phyloP scores from a whole-genome alignment of 352 stramenopile species.

The Thalassiosira livingstoniorum region DNA sequence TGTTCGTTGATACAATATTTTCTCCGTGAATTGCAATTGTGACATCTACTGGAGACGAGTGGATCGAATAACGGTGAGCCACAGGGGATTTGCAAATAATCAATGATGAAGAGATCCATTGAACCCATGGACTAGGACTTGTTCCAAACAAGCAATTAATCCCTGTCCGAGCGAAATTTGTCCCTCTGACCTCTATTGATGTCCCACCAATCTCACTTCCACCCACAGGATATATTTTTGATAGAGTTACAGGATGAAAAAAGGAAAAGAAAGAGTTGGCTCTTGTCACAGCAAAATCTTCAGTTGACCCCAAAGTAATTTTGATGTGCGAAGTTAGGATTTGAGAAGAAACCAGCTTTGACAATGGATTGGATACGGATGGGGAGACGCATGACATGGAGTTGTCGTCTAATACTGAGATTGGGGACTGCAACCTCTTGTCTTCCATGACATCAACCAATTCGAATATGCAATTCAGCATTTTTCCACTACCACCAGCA shows the following conservation, averaged over 20 bases:
- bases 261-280: conserved; percentile 9
- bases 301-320: conserved; percentile 7
- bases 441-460: conserved; percentile 11
- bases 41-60: conserved; percentile 20
- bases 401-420: conserved; percentile 14
- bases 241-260: conserved; percentile 27
- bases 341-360: background rate
- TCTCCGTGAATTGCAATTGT: conserved; percentile 12
- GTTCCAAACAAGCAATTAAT: conserved; percentile 34
- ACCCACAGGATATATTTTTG: conserved; percentile 23
- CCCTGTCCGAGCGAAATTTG: conserved; percentile 24
- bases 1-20: conserved; percentile 5
- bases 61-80: conserved; percentile 4
- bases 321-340: conserved; percentile 10
- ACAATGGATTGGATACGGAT: conserved; percentile 1
- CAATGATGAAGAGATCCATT: conserved; percentile 35
- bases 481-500: background rate
- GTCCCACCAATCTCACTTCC: conserved; percentile 41
- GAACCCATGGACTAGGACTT: conserved; percentile 5
- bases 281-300: conserved; percentile 3
- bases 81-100: conserved; percentile 36
- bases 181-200: conserved; percentile 31
- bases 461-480: conserved; percentile 11
- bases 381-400: conserved; percentile 24
- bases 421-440: background rate